Percentiles rank a stretch among this genome's conserved stretches.
Evolutionary conservation across 768 basidiomycete genomes (phyloP).

Genomic region (Termitomyces sp.): DNA sequence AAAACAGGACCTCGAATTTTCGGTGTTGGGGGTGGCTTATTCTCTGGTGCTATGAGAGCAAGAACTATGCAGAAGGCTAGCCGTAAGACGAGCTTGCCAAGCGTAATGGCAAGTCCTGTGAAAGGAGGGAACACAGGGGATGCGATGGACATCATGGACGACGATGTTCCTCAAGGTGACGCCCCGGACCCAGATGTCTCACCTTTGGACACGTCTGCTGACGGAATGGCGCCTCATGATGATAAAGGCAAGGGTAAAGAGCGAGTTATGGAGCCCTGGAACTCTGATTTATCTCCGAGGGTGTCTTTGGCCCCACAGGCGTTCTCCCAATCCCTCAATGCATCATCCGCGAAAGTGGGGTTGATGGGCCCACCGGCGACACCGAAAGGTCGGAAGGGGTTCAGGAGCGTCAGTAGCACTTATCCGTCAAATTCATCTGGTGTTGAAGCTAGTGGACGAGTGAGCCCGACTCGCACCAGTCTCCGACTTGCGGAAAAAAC

Average conservation of each 20-base stretch:
- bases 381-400: constrained; percentile 32
- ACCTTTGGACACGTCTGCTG: constrained; percentile 1
- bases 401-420: constrained; percentile 41
- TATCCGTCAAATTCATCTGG: constrained; percentile 22
- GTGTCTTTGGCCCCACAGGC: constrained; percentile 60
- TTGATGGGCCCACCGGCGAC: constrained; percentile 50
- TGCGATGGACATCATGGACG: constrained; percentile 20
- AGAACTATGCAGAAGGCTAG: constrained; percentile 39
- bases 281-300: constrained; percentile 44
- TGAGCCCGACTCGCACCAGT: constrained; percentile 13
- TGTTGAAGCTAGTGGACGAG: constrained; percentile 4
- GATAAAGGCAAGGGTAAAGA: constrained; percentile 36
- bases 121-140: constrained; percentile 34
- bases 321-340: constrained; percentile 61
- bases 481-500: constrained; percentile 15
- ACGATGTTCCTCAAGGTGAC: constrained; percentile 8
- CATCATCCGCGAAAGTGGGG: constrained; percentile 39
- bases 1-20: constrained; percentile 19
- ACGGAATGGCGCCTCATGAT: constrained; percentile 2
- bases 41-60: constrained; percentile 23
- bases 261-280: constrained; percentile 24
- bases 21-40: constrained; percentile 17
- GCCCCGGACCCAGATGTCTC: constrained; percentile 11
- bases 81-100: constrained; percentile 45
- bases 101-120: constrained; percentile 48